phyloP scores from a whole-genome alignment of 1,284 basidiomycete species.

The Malassezia pachydermatis region DNA sequence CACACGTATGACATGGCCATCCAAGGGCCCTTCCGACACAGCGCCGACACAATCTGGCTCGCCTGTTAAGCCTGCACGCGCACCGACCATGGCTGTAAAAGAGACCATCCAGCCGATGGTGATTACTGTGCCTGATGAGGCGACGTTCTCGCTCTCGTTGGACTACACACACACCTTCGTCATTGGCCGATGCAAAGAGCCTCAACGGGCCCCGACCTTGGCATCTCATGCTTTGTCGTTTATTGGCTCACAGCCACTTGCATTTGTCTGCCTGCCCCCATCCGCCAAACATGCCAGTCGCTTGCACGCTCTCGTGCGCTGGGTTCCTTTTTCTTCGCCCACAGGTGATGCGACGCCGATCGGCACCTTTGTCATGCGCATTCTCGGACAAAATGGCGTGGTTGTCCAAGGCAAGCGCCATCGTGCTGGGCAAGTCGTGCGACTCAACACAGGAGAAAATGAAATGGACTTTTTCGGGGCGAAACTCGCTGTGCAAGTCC shows the following conservation, averaged over 20 bases:
- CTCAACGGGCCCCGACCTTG: background rate
- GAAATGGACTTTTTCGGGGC: conserved; percentile 40
- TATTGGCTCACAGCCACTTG: conserved; percentile 25
- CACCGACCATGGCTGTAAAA: background rate
- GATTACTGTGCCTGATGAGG: background rate
- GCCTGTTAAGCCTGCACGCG: conserved; percentile 3
- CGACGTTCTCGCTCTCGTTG: background rate
- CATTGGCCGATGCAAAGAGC: conserved; percentile 10
- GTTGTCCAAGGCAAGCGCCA: conserved; percentile 39
- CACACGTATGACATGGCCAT: background rate
- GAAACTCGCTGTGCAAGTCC: conserved; percentile 19
- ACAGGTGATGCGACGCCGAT: conserved; percentile 6
- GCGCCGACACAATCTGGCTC: too few species aligned
- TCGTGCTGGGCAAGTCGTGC: conserved; percentile 35
- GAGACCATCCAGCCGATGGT: background rate
- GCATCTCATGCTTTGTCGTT: background rate
- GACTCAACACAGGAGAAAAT: conserved; percentile 26
- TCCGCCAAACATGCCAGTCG: conserved; percentile 39
- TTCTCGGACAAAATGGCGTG: conserved; percentile 45
- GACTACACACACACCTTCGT: conserved; percentile 12
- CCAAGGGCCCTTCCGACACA: background rate
- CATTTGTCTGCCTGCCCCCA: conserved; percentile 32
- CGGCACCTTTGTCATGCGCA: conserved; percentile 37
- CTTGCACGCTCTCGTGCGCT: conserved; percentile 42
- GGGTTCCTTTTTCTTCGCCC: conserved; percentile 29